phyloP scores from a whole-genome alignment of 2,329 filamentous ascomycete genomes.

The Lachnellula subtilissima region DNA sequence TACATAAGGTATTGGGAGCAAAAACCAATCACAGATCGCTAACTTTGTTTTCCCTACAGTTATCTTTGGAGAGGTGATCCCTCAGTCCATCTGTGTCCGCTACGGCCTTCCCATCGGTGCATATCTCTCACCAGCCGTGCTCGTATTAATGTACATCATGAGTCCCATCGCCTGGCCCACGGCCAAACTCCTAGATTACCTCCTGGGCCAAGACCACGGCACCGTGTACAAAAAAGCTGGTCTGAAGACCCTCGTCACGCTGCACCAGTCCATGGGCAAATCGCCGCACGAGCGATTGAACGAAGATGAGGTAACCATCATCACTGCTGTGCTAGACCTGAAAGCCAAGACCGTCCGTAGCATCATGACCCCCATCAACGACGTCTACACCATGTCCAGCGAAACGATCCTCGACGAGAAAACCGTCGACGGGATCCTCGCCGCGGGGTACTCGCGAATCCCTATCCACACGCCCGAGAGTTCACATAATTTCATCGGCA shows the following conservation, averaged over 20 bases:
- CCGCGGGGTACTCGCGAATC: slow-evolving; percentile 87
- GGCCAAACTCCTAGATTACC: slow-evolving; percentile 85
- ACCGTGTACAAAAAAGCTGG: slow-evolving; percentile 96
- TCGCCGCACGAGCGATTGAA: slow-evolving; percentile 66
- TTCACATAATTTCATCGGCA: slow-evolving; percentile 80
- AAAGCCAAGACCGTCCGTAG: slow-evolving; percentile 87
- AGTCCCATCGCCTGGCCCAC: slow-evolving; percentile 86
- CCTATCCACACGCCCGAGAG: slow-evolving; percentile 83
- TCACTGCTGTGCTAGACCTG: slow-evolving; percentile 86
- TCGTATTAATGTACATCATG: slow-evolving; percentile 84
- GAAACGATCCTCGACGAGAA: slow-evolving; percentile 84
- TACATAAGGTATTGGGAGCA: neutral
- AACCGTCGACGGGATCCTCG: slow-evolving; percentile 87
- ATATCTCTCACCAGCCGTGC: slow-evolving; percentile 78
- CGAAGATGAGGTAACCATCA: slow-evolving; percentile 94
- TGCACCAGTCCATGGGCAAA: slow-evolving; percentile 49
- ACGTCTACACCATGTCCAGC: slow-evolving; percentile 87
- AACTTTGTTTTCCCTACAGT: slow-evolving; percentile 48
- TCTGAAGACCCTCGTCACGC: slow-evolving; percentile 85
- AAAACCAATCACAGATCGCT: neutral
- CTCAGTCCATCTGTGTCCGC: slow-evolving; percentile 90
- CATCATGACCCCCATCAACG: slow-evolving; percentile 96
- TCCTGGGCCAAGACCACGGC: slow-evolving; percentile 88
- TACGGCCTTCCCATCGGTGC: slow-evolving; percentile 91
- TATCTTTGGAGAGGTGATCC: slow-evolving; percentile 93